These are phyloP conservation scores for Globisporangium nodosum DNA, from an alignment of 352 stramenopile species.

Conservation along the genomic window DNA sequence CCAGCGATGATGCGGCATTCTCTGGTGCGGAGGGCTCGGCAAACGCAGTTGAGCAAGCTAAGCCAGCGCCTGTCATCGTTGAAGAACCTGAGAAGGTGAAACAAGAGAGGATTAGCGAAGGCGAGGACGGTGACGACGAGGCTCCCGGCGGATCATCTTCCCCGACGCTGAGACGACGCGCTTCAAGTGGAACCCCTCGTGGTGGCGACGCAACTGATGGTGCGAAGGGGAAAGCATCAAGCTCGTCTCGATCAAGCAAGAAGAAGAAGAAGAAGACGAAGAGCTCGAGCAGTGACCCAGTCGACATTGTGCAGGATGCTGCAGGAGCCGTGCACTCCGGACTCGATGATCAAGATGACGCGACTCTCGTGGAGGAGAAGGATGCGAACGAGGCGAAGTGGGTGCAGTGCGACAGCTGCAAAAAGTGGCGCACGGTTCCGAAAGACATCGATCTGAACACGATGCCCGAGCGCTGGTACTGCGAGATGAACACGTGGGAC, in stretches of 20 bases:
- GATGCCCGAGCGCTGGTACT: slow-evolving; percentile 95
- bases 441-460: slow-evolving; percentile 81
- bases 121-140: slow-evolving; percentile 53
- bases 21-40: not conserved
- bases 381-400: slow-evolving; percentile 75
- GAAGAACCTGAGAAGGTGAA: not conserved
- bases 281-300: slow-evolving; percentile 7
- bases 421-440: slow-evolving; percentile 94
- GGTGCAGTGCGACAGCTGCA: slow-evolving; percentile 95
- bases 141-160: slow-evolving; percentile 16
- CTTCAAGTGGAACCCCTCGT: slow-evolving; percentile 8
- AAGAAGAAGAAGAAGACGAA: slow-evolving; percentile 59
- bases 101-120: slow-evolving; percentile 24
- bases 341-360: slow-evolving; percentile 18
- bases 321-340: slow-evolving; percentile 15
- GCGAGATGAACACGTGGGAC: slow-evolving; percentile 94
- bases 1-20: not conserved
- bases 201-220: slow-evolving; percentile 2
- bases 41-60: not conserved
- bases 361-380: slow-evolving; percentile 19
- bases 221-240: slow-evolving; percentile 2
- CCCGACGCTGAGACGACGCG: slow-evolving; percentile 15
- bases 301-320: slow-evolving; percentile 6
- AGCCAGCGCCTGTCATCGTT: not conserved
- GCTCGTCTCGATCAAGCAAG: slow-evolving; percentile 19